These are phyloP conservation scores for Pythium dissimile DNA, from an alignment of 352 stramenopile species.

Conservation along the genomic window DNA sequence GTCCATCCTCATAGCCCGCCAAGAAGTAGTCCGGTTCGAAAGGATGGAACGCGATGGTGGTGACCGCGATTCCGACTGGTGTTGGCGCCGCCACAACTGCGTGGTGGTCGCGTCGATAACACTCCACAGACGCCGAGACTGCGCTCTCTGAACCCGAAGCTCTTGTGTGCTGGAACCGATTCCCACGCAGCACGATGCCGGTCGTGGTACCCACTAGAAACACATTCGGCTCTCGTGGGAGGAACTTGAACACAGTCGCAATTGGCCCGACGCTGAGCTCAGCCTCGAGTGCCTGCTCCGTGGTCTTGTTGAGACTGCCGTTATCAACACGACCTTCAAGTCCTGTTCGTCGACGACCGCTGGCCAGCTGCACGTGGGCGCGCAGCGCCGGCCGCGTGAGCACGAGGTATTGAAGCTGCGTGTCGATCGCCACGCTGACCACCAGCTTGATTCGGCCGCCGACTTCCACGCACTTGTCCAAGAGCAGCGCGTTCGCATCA, in stretches of 20 bases:
- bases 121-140: neutral
- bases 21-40: constrained; percentile 52
- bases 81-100: neutral
- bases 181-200: constrained; percentile 21
- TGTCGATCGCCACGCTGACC: constrained; percentile 60
- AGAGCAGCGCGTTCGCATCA: constrained; percentile 35
- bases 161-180: constrained; percentile 35
- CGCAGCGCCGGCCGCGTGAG: constrained; percentile 6
- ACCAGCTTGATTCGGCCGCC: constrained; percentile 61
- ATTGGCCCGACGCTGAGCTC: constrained; percentile 35
- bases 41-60: constrained; percentile 49
- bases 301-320: constrained; percentile 2
- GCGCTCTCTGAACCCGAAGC: neutral
- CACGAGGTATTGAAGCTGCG: constrained; percentile 41
- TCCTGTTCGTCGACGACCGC: no score
- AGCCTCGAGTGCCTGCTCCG: neutral
- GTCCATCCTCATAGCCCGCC: constrained; percentile 57
- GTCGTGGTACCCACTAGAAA: constrained; percentile 22
- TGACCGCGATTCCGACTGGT: constrained; percentile 26
- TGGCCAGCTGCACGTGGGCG: neutral
- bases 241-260: constrained; percentile 44
- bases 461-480: constrained; percentile 64
- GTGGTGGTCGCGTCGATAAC: constrained; percentile 6
- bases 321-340: no score
- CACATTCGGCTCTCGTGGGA: constrained; percentile 55